Percentiles rank a stretch among this genome's conserved stretches.
These are phyloP conservation scores for Blastosporella zonata DNA, from an alignment of 1,284 basidiomycete species.

Conservation along the genomic window DNA sequence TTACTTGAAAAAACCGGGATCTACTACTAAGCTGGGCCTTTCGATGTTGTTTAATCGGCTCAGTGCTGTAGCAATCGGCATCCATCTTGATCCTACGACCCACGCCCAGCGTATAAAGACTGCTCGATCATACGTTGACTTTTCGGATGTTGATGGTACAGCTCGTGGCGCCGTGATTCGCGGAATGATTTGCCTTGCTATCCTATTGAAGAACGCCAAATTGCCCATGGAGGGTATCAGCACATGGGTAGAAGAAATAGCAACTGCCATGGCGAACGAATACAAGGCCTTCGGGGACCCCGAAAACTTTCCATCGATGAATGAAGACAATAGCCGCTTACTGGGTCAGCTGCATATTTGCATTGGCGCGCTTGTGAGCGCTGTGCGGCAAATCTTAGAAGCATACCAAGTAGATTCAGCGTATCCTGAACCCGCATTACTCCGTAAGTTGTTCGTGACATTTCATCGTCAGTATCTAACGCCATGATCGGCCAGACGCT, in stretches of 20 bases:
- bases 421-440: constrained; percentile 68
- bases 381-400: constrained; percentile 60
- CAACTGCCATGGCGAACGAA: constrained; percentile 59
- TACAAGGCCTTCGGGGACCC: constrained; percentile 29
- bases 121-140: constrained; percentile 67
- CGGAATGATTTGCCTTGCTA: constrained; percentile 74
- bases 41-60: constrained; percentile 89
- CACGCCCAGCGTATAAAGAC: constrained; percentile 55
- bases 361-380: constrained; percentile 56
- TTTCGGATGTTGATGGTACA: constrained; percentile 65
- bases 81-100: constrained; percentile 62
- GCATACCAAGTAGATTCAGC: constrained; percentile 42
- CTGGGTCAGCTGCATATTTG: constrained; percentile 29
- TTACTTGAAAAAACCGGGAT: constrained; percentile 49
- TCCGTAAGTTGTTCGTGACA: constrained; percentile 27
- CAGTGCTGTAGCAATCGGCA: constrained; percentile 72
- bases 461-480: not conserved
- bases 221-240: constrained; percentile 56
- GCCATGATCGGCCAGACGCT: constrained; percentile 25
- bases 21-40: constrained; percentile 57
- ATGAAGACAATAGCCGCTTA: constrained; percentile 11
- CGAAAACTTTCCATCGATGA: constrained; percentile 9
- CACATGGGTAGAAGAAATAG: constrained; percentile 69
- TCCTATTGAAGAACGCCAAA: constrained; percentile 61
- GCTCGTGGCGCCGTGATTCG: constrained; percentile 75